phyloP scores from a whole-genome alignment of 1,139 yeast genomes.

The Debaryomyces coudertii region DNA sequence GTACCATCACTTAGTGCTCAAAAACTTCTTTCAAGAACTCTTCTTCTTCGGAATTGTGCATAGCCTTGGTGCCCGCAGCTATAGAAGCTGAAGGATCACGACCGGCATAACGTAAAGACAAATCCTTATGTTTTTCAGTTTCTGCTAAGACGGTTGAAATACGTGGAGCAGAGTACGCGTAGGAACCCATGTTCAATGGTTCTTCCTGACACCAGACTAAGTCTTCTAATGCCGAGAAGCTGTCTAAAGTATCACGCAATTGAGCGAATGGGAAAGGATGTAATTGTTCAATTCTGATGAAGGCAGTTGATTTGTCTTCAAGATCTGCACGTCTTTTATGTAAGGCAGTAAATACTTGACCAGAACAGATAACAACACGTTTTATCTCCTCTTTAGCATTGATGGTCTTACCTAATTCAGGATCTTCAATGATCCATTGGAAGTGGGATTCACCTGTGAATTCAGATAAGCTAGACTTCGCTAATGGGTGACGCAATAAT shows the following conservation, averaged over 20 bases:
- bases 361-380: slow-evolving; percentile 81
- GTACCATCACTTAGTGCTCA: slow-evolving; percentile 20
- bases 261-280: slow-evolving; percentile 99
- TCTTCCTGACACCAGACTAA: slow-evolving; percentile 98
- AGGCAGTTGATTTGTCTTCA: slow-evolving; percentile 81
- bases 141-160: slow-evolving; percentile 72
- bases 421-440: slow-evolving; percentile 95
- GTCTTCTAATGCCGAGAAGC: slow-evolving; percentile 83
- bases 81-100: slow-evolving; percentile 98
- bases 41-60: slow-evolving; percentile 88
- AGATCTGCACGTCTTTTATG: slow-evolving; percentile 82
- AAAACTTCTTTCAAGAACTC: slow-evolving; percentile 82
- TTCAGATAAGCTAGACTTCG: slow-evolving; percentile 80
- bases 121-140: slow-evolving; percentile 65
- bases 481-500: slow-evolving; percentile 95
- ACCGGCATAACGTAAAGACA: slow-evolving; percentile 82
- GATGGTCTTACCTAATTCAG: slow-evolving; percentile 75
- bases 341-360: slow-evolving; percentile 94
- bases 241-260: slow-evolving; percentile 78
- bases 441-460: slow-evolving; percentile 91
- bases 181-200: slow-evolving; percentile 96
- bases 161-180: slow-evolving; percentile 82
- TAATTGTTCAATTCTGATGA: slow-evolving; percentile 88
- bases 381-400: slow-evolving; percentile 82
- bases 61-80: slow-evolving; percentile 94